phyloP scores from a whole-genome alignment of 306 rosid genomes.

The Prunus campanulata region DNA sequence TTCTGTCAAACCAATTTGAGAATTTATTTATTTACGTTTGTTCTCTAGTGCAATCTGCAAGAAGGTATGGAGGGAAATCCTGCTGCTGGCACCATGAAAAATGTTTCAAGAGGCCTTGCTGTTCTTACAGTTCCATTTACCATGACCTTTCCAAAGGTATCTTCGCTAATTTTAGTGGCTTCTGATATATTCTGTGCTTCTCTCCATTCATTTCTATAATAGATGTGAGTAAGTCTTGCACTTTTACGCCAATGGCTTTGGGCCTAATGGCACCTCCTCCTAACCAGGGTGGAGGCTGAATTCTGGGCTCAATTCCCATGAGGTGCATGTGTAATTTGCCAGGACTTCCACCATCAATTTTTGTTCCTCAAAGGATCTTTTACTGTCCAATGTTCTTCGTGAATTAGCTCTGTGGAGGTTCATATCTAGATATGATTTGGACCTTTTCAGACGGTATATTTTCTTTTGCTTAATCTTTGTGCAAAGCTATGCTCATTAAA shows the following conservation, averaged over 20 bases:
- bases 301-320: background rate
- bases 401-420: slow-evolving; percentile 3
- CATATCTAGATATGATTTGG: background rate
- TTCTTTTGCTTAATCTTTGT: background rate
- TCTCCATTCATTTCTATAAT: background rate
- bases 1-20: slow-evolving; percentile 4
- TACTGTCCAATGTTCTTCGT: background rate
- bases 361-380: slow-evolving; percentile 2
- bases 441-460: background rate
- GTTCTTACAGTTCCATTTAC: slow-evolving; percentile 88
- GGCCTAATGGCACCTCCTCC: slow-evolving; percentile 1
- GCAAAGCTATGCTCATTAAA: background rate
- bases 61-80: slow-evolving; percentile 98
- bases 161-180: slow-evolving; percentile 9
- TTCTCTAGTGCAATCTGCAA: slow-evolving; percentile 72
- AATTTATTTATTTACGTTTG: background rate
- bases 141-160: slow-evolving; percentile 80
- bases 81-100: slow-evolving; percentile 71
- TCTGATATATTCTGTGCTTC: slow-evolving; percentile 5
- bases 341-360: slow-evolving; percentile 2
- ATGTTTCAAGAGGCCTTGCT: slow-evolving; percentile 74
- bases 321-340: background rate
- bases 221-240: background rate
- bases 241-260: slow-evolving; percentile 3
- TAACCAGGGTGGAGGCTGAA: slow-evolving; percentile 5